These are phyloP conservation scores for Daldinia caldariorum DNA, from an alignment of 495 filamentous ascomycete genomes.

Conservation along the genomic window DNA sequence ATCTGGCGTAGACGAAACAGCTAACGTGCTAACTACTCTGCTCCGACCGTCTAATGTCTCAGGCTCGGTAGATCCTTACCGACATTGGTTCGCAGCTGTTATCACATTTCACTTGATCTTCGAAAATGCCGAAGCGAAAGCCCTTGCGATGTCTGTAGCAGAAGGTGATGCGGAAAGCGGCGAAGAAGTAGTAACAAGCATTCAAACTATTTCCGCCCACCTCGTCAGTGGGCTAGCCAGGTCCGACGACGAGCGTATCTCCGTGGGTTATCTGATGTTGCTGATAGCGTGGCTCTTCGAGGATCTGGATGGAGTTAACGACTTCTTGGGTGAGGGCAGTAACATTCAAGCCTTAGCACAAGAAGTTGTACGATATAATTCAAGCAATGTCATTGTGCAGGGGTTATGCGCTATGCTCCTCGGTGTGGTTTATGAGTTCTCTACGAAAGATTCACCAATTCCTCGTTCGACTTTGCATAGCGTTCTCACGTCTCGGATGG, in stretches of 20 bases:
- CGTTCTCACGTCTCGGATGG: conserved; percentile 80
- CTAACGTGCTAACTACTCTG: conserved; percentile 89
- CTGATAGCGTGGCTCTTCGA: conserved; percentile 95
- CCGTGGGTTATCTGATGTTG: conserved; percentile 89
- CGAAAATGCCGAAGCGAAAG: conserved; percentile 83
- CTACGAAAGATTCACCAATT: conserved; percentile 94
- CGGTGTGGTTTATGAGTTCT: conserved; percentile 95
- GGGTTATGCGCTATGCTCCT: conserved; percentile 86
- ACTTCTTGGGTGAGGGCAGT: conserved; percentile 94
- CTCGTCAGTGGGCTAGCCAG: conserved; percentile 78
- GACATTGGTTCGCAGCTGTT: conserved; percentile 90
- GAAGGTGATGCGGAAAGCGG: conserved; percentile 91
- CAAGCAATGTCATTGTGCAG: conserved; percentile 72
- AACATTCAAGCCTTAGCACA: conserved; percentile 87
- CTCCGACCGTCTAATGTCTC: conserved; percentile 68
- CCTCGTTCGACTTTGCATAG: conserved; percentile 83
- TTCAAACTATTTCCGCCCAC: conserved; percentile 85
- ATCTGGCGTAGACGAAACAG: conserved; percentile 80
- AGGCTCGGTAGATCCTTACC: conserved; percentile 81
- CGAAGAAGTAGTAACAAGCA: conserved; percentile 94
- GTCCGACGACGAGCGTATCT: conserved; percentile 80
- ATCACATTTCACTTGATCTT: conserved; percentile 89
- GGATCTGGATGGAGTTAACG: conserved; percentile 88
- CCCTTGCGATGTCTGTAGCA: conserved; percentile 78
- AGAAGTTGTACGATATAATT: conserved; percentile 64